Conservation (phyloP, 345 rosid genomes). For the Populus pruinosa region DNA sequence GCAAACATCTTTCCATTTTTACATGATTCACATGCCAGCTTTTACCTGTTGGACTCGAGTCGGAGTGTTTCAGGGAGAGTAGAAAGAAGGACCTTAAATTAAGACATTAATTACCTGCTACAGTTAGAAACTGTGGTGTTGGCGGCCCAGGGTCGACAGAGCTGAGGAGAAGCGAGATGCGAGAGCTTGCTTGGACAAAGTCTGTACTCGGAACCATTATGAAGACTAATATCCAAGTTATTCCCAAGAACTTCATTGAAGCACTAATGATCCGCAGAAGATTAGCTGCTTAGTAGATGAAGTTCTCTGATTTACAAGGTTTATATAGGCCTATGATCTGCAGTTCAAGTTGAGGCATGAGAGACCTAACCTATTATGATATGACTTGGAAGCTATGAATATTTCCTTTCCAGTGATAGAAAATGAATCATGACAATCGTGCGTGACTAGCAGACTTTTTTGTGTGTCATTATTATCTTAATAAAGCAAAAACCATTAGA, state of each 20-base stretch:
- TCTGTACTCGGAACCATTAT: slow-evolving; percentile 1
- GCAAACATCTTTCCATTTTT: no score
- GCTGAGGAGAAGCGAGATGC: slow-evolving; percentile 12
- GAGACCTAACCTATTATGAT: slow-evolving; percentile 26
- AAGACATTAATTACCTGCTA: slow-evolving; percentile 41
- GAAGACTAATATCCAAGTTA: slow-evolving; percentile 26
- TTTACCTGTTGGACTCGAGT: background rate
- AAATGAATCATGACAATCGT: slow-evolving; percentile 22
- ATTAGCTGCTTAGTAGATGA: slow-evolving; percentile 21
- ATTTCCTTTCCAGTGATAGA: background rate
- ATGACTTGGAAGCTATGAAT: slow-evolving; percentile 1
- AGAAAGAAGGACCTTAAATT: background rate
- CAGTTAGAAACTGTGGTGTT: slow-evolving; percentile 29
- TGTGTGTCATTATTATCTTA: background rate
- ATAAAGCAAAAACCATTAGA: background rate
- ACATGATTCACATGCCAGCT: no score
- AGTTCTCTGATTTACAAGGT: background rate
- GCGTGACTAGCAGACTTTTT: background rate
- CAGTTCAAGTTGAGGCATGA: slow-evolving; percentile 14
- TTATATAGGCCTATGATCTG: slow-evolving; percentile 11
- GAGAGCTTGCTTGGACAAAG: slow-evolving; percentile 25
- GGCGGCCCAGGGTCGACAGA: slow-evolving; percentile 19
- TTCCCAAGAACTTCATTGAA: slow-evolving; percentile 19
- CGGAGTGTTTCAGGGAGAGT: background rate
- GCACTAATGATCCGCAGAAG: background rate